Base-by-base conservation (phyloP, 345 rosid genomes). In the Populus deltoides region DNA sequence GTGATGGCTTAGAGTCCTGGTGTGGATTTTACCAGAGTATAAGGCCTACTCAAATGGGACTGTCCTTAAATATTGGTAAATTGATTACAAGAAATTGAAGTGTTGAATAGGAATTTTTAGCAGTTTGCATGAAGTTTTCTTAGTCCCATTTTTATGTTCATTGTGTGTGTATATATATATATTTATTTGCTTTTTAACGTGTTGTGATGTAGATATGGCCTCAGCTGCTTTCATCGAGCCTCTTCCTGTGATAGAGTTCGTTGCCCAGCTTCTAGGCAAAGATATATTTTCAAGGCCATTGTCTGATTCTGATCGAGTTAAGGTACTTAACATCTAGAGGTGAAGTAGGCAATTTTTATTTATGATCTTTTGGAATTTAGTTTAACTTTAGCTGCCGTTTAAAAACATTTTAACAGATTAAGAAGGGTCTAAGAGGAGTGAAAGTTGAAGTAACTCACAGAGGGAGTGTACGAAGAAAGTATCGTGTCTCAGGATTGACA, bases 1-100 rank as follows among this genome's bases (percentile, higher is more conserved):
- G 99, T 73, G 99, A 96, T 24, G 99, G 99, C 72, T 89, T 96
- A 83, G 97, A 96, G 90, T 91, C 97, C 24, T 96, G 99, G 99
- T 94, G 97, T 70, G 99, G 99, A 38, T 96, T 94, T 82, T 96
- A 93, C 77, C 98, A 96, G 80, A 96, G 99, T 75, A 92, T 96
- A 72, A 89, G 99, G 82, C 98, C 99, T 13, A 96, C 99, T 0
- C 99, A 94, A 53, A 96, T 96, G 99, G 99, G 99, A 80, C 82
- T 96, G 83, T 93, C 98, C 47, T 82, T 96, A 36, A 96, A 92
- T 86, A 93, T 96, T 17, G 99, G 99, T 96, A 91, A 72, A 2
- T 76, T 22, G 29, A 77, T 72, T 69, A 17, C 22, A 29, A 61
- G 38, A 71, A 77, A 36, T 38, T 75, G 68, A 39, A 39, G 20